Evolutionary conservation across 2,329 filamentous ascomycete species (phyloP), one percentile per base, ranked within the genome.

Genomic region (Fusarium foetens): DNA sequence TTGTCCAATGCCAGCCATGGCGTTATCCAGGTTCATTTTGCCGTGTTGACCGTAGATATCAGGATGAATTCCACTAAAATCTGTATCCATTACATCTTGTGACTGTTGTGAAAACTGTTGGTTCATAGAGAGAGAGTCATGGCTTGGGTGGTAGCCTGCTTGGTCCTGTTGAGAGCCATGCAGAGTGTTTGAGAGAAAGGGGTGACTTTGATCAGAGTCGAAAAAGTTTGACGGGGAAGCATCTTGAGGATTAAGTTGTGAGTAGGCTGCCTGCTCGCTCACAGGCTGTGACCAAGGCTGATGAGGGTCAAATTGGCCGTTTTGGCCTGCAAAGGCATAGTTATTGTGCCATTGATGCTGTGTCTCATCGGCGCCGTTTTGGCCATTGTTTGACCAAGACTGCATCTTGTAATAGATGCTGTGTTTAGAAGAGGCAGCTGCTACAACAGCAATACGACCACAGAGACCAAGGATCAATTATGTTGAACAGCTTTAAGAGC

Each of bases 251-350:
- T 77, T 75, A 43, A 81, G 71, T 43, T 81, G 79, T 13, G 81
- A 74, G 66, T 80, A 82, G 27, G 74, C 66, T 25, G 77, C 55
- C 64, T 82, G 81, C 23, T 80, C 80, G 29, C 74, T 66, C 54
- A 82, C 77, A 36, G 80, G 66, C 67, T 83, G 83, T 13, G 79
- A 72, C 83, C 83, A 84, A 39, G 78, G 63, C 59, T 83, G 82
- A 45, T 75, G 76, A 54, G 80, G 79, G 54, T 84, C 82, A 71
- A 81, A 84, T 41, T 83, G 81, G 36, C 78, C 79, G 60, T 78
- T 76, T 57, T 81, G 80, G 36, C 75, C 70, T 41, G 76, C 58
- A 53, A 80, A 83, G 41, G 70, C 68, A 72, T 80, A 83, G 64
- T 76, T 78, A 51, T 77, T 64, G 63, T 79, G 77, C 82, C 82